Evolutionary conservation across 495 filamentous ascomycete species (phyloP).

Genomic region (Tuber borchii): DNA sequence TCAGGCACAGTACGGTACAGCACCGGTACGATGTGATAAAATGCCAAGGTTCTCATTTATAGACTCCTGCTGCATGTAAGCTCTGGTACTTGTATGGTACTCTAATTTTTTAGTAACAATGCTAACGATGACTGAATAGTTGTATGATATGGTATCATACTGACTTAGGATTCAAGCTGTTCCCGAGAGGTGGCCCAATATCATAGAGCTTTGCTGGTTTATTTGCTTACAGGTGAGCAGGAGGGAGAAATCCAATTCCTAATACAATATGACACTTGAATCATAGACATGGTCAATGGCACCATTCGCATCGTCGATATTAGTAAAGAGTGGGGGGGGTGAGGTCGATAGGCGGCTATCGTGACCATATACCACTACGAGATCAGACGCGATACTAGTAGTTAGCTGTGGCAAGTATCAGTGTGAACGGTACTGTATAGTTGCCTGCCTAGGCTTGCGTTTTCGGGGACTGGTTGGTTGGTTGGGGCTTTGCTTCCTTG

Average conservation of each 20-base stretch:
- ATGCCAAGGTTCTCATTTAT: background rate
- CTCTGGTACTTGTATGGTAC: too few species aligned
- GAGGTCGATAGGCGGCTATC: background rate
- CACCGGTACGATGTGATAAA: background rate
- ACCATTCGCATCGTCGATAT: background rate
- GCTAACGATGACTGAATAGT: too few species aligned
- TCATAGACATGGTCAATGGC: background rate
- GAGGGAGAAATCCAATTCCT: too few species aligned
- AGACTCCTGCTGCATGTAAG: too few species aligned
- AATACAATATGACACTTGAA: background rate
- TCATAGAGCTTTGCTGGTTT: background rate
- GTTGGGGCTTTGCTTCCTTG: background rate
- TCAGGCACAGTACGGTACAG: too few species aligned
- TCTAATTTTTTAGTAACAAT: background rate
- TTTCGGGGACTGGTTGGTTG: background rate
- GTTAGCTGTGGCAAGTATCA: background rate
- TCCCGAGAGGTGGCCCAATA: background rate
- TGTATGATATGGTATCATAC: too few species aligned
- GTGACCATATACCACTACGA: background rate
- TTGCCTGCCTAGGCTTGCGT: background rate
- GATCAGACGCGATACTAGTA: background rate
- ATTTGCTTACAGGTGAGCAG: too few species aligned
- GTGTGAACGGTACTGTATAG: background rate
- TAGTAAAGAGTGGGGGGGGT: background rate
- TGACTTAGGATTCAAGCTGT: background rate